A percentile compares a stretch with the other conserved stretches of the same genome.
Conservation (phyloP, 352 stramenopile genomes). For the Globisporangium cylindrosporum region DNA sequence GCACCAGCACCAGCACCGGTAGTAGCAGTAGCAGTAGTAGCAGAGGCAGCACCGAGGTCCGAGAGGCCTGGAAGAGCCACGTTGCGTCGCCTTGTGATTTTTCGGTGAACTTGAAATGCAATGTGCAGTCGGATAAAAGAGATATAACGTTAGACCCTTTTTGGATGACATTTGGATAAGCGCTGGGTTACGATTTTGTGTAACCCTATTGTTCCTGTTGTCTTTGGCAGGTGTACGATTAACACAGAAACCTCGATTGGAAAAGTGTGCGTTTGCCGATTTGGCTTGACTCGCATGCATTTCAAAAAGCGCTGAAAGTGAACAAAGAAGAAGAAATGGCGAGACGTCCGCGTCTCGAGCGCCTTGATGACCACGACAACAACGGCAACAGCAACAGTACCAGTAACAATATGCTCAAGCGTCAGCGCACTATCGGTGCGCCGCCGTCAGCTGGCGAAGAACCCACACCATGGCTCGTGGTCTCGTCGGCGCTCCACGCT, state of each 20-base stretch:
- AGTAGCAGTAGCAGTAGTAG: too few species aligned
- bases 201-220: neutral
- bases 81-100: too few species aligned
- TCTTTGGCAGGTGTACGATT: neutral
- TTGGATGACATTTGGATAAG: neutral
- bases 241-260: too few species aligned
- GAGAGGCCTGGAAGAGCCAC: too few species aligned
- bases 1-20: too few species aligned
- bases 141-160: too few species aligned
- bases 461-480: constrained; percentile 10
- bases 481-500: constrained; percentile 4
- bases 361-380: neutral
- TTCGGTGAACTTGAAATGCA: too few species aligned
- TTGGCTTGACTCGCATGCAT: neutral
- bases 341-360: neutral
- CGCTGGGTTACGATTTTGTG: neutral
- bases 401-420: neutral
- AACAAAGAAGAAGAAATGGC: neutral
- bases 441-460: neutral
- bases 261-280: neutral
- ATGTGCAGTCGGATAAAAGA: too few species aligned
- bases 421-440: neutral
- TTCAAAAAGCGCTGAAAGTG: neutral
- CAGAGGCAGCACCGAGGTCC: too few species aligned
- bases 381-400: neutral